phyloP scores from a whole-genome alignment of 345 rosid genomes.

The Eucalyptus shirleyi region DNA sequence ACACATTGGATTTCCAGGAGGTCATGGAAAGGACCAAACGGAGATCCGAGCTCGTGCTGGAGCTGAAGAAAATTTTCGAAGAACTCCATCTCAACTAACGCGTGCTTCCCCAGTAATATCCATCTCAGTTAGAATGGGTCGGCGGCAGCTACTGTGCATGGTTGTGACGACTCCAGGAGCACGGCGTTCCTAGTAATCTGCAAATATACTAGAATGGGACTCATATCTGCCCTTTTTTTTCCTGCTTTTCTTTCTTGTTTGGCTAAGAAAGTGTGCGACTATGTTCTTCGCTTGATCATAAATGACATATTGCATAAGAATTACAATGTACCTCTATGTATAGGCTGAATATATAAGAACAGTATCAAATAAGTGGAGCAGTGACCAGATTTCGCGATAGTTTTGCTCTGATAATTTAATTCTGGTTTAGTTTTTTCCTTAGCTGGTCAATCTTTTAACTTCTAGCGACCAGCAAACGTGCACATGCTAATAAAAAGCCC shows the following conservation, averaged over 20 bases:
- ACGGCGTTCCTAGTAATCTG: not conserved
- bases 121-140: not conserved
- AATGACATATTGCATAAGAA: not conserved
- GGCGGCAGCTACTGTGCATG: fast-evolving
- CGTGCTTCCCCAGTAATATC: slow-evolving; percentile 47
- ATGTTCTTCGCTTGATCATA: not conserved
- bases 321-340: not conserved
- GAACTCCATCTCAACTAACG: slow-evolving; percentile 32
- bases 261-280: not conserved
- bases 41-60: slow-evolving; percentile 43
- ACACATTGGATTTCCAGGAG: slow-evolving; percentile 57
- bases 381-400: not conserved
- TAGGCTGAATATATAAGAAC: not conserved
- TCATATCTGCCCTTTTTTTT: not conserved
- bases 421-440: no score
- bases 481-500: not conserved
- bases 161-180: not conserved
- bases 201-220: not conserved
- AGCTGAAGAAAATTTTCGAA: slow-evolving; percentile 44
- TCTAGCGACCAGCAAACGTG: not conserved
- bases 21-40: slow-evolving; percentile 28
- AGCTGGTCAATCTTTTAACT: not conserved
- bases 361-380: not conserved
- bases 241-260: not conserved
- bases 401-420: not conserved